Conservation (phyloP, 306 rosid genomes). For the Senna tora region DNA sequence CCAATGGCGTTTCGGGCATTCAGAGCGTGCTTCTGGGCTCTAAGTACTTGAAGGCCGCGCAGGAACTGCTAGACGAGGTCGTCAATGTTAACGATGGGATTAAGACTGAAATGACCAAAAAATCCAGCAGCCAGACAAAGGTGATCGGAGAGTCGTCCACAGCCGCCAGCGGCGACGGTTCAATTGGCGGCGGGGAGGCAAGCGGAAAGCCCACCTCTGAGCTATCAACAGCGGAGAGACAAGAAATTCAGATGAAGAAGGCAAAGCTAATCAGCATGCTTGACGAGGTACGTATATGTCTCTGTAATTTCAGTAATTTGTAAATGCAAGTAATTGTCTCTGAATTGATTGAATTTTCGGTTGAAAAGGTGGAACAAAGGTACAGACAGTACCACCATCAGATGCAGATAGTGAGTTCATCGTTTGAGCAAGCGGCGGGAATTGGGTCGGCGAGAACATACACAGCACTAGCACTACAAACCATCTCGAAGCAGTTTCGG, state of each 20-base stretch:
- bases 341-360: background rate
- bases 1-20: slow-evolving; percentile 77
- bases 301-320: too few species aligned
- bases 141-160: slow-evolving; percentile 57
- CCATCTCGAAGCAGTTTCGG: slow-evolving; percentile 93
- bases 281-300: slow-evolving; percentile 70
- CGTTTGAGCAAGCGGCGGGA: slow-evolving; percentile 91
- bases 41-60: slow-evolving; percentile 88
- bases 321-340: too few species aligned
- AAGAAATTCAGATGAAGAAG: slow-evolving; percentile 96
- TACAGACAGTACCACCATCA: slow-evolving; percentile 95
- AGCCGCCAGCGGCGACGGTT: slow-evolving; percentile 53
- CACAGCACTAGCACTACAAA: slow-evolving; percentile 91
- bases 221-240: slow-evolving; percentile 83
- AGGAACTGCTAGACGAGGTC: slow-evolving; percentile 91
- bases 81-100: slow-evolving; percentile 79
- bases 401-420: slow-evolving; percentile 83
- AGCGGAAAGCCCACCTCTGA: slow-evolving; percentile 64
- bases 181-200: slow-evolving; percentile 54
- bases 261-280: slow-evolving; percentile 92
- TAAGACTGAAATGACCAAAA: slow-evolving; percentile 54
- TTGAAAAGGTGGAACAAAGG: slow-evolving; percentile 83
- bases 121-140: slow-evolving; percentile 47
- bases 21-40: slow-evolving; percentile 85
- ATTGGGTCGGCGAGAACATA: slow-evolving; percentile 82